Conservation (phyloP, 768 basidiomycete genomes). For the Boletellus emodensis region DNA sequence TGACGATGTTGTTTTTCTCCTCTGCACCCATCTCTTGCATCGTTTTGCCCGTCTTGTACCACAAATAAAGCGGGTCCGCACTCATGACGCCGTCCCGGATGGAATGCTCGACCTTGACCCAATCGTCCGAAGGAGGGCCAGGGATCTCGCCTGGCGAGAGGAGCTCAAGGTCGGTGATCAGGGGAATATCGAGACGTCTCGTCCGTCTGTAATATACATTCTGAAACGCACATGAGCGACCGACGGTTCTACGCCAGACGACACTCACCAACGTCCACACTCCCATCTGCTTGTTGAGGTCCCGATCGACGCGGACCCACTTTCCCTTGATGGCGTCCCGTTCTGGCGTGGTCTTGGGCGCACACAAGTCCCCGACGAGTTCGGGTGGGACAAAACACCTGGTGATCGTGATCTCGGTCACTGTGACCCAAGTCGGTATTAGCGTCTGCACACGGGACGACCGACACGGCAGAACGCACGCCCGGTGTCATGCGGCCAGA, state of each 20-base stretch:
- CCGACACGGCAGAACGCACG: slow-evolving; percentile 13
- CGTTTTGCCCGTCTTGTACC: slow-evolving; percentile 74
- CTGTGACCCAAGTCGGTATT: slow-evolving; percentile 32
- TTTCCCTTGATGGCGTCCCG: slow-evolving; percentile 74
- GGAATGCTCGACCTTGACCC: slow-evolving; percentile 63
- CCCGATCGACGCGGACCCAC: slow-evolving; percentile 85
- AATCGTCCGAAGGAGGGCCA: slow-evolving; percentile 43
- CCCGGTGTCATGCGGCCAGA: slow-evolving; percentile 28
- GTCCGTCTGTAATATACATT: slow-evolving; percentile 84
- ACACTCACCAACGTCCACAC: slow-evolving; percentile 55
- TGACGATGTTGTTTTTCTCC: slow-evolving; percentile 65
- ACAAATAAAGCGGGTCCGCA: slow-evolving; percentile 60
- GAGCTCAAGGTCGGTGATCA: slow-evolving; percentile 70
- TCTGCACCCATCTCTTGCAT: slow-evolving; percentile 54
- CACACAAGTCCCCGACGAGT: slow-evolving; percentile 56
- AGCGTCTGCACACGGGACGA: not conserved
- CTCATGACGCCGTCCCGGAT: slow-evolving; percentile 59
- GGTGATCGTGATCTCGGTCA: slow-evolving; percentile 75
- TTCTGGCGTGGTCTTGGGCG: slow-evolving; percentile 63
- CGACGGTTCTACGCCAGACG: not conserved
- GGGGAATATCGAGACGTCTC: slow-evolving; percentile 72
- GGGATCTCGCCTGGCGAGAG: slow-evolving; percentile 55
- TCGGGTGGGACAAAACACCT: slow-evolving; percentile 64
- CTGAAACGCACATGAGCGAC: slow-evolving; percentile 23
- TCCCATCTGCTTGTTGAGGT: slow-evolving; percentile 67